Conservation (phyloP, 306 rosid species). For the Castanea mollissima region DNA sequence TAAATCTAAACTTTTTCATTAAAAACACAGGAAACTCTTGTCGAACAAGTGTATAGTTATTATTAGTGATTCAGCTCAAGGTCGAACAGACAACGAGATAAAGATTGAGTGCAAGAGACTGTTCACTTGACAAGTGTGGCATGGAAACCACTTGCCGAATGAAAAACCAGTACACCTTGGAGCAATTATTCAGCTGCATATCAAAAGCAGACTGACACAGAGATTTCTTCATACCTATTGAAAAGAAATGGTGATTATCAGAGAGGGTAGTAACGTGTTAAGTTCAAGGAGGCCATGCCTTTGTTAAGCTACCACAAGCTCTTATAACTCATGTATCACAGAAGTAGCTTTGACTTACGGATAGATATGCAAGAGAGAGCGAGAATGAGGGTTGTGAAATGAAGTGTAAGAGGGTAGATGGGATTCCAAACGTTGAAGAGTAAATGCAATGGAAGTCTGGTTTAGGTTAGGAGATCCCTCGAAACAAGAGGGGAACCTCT, state of each 20-base stretch:
- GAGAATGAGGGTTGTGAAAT: neutral
- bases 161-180: neutral
- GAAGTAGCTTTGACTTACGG: neutral
- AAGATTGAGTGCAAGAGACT: slow-evolving; percentile 24
- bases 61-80: slow-evolving; percentile 8
- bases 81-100: slow-evolving; percentile 50
- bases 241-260: neutral
- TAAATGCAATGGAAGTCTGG: neutral
- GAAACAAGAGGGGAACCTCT: neutral
- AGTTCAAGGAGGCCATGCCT: neutral
- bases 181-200: neutral
- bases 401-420: neutral
- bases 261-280: too few species aligned
- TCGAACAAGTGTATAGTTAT: neutral
- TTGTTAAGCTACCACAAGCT: neutral
- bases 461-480: neutral
- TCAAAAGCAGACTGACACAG: neutral
- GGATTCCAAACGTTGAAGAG: neutral
- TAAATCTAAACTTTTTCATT: too few species aligned
- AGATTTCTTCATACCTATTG: neutral
- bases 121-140: slow-evolving; percentile 32
- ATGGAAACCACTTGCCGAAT: slow-evolving; percentile 22
- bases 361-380: neutral
- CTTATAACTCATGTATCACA: neutral
- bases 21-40: too few species aligned